Percentiles rank a stretch among this genome's conserved stretches.
Evolutionary conservation across 2,329 filamentous ascomycete genomes (phyloP).

Genomic region (Beauveria caledonica): DNA sequence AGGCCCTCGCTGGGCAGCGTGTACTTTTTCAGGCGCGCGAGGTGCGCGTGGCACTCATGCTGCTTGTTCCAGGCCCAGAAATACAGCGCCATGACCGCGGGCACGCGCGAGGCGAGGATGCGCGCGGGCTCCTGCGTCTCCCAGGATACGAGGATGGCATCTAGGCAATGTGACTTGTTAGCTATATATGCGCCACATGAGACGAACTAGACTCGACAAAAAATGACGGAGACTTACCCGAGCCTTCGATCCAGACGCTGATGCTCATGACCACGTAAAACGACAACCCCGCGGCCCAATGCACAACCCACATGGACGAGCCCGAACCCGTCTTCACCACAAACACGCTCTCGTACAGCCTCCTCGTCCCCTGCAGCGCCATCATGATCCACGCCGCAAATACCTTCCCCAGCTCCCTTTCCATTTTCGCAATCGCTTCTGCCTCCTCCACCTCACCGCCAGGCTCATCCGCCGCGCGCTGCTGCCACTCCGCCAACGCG

Average conservation of each 20-base stretch:
- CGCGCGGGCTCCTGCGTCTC: conserved; percentile 14
- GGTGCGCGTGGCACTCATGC: conserved; percentile 62
- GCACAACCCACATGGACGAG: conserved; percentile 76
- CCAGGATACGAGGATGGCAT: conserved; percentile 27
- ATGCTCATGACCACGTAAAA: conserved; percentile 72
- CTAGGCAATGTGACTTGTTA: conserved; percentile 16
- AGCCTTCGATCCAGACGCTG: conserved; percentile 77
- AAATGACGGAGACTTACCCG: conserved; percentile 41
- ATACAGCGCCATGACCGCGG: conserved; percentile 54
- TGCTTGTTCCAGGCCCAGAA: conserved; percentile 64
- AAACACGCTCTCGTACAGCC: conserved; percentile 65
- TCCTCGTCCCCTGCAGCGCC: conserved; percentile 63
- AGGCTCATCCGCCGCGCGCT: background rate
- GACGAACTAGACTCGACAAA: background rate
- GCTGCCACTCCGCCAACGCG: conserved; percentile 31
- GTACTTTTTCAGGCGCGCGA: conserved; percentile 70
- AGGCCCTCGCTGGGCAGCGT: conserved; percentile 65
- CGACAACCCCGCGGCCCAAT: conserved; percentile 69
- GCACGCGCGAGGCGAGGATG: conserved; percentile 19
- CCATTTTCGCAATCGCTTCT: conserved; percentile 32
- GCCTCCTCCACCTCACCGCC: background rate
- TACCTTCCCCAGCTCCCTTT: conserved; percentile 55
- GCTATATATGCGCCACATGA: background rate
- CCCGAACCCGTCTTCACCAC: conserved; percentile 49
- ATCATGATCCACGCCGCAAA: conserved; percentile 63